These are phyloP conservation scores for Phytophthora foliorum DNA, from an alignment of 352 stramenopile genomes.

Conservation along the genomic window DNA sequence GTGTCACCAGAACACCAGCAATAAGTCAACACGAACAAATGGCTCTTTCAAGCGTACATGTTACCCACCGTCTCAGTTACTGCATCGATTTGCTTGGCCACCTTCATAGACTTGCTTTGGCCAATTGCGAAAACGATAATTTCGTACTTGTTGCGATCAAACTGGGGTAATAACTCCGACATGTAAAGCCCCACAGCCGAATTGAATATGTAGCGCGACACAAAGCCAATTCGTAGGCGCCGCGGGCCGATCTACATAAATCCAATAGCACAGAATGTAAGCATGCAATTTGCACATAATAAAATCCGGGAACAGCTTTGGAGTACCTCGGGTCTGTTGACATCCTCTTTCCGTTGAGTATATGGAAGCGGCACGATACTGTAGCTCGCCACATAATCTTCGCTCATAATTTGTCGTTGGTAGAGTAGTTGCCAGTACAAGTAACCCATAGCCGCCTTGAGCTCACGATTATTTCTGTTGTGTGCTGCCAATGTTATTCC, in stretches of 20 bases:
- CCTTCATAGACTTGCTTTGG: conserved; percentile 65
- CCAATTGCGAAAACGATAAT: conserved; percentile 75
- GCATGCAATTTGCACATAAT: neutral
- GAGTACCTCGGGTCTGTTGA: conserved; percentile 30
- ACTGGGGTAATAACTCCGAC: conserved; percentile 64
- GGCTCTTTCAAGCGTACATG: neutral
- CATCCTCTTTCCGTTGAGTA: conserved; percentile 26
- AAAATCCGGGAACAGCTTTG: neutral
- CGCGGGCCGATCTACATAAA: conserved; percentile 34
- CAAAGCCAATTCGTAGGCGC: conserved; percentile 72
- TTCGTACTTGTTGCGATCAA: conserved; percentile 74
- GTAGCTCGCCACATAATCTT: conserved; percentile 59
- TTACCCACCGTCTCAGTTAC: conserved; percentile 53
- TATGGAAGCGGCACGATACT: conserved; percentile 52
- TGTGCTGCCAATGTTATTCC: conserved; percentile 66
- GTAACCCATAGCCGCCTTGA: conserved; percentile 58
- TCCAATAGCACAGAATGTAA: conserved; percentile 6
- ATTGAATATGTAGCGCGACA: conserved; percentile 71
- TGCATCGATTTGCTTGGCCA: conserved; percentile 50
- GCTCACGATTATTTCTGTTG: conserved; percentile 76
- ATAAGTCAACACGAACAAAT: neutral
- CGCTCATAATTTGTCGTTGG: conserved; percentile 40
- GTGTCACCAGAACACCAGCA: neutral
- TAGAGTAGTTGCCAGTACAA: conserved; percentile 69
- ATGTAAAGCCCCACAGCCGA: conserved; percentile 64